Percentiles rank a stretch among this genome's conserved stretches.
These are phyloP conservation scores for Aquilaria malaccensis DNA, from an alignment of 345 rosid species.

Conservation along the genomic window DNA sequence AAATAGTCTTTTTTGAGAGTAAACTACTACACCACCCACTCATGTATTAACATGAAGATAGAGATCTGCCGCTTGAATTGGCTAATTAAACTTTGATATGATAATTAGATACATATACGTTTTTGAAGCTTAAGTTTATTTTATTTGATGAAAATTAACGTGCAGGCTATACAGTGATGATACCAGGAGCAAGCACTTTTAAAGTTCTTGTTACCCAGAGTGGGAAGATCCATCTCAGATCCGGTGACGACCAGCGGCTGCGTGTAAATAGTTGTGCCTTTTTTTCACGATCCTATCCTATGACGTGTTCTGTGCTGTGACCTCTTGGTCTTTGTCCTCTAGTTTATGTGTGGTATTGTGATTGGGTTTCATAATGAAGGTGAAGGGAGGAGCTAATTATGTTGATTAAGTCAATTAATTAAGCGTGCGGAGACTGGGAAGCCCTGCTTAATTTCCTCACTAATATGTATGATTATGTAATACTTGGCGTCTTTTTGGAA, in stretches of 20 bases:
- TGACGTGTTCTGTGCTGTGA: too few species aligned
- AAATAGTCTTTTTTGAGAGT: constrained; percentile 23
- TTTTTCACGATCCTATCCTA: neutral
- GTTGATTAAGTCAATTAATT: neutral
- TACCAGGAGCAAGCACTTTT: constrained; percentile 61
- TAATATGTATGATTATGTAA: too few species aligned
- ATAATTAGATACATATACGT: neutral
- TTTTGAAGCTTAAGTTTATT: constrained; percentile 9
- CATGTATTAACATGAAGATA: constrained; percentile 5
- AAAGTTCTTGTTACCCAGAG: too few species aligned
- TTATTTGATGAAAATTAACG: neutral
- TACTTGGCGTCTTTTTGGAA: too few species aligned
- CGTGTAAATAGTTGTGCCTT: constrained; percentile 23
- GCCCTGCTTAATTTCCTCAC: too few species aligned
- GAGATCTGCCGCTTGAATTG: neutral
- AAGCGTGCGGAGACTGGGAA: too few species aligned
- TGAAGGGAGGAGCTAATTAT: neutral
- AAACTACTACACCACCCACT: neutral
- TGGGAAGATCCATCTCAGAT: constrained; percentile 23
- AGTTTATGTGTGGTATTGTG: constrained; percentile 1
- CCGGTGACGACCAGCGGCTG: constrained; percentile 10
- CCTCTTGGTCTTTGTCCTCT: too few species aligned
- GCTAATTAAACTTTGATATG: neutral
- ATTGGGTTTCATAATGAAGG: neutral
- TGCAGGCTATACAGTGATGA: constrained; percentile 89